Base-by-base conservation (phyloP, 2,329 filamentous ascomycete genomes). In the Cladophialophora psammophila region DNA sequence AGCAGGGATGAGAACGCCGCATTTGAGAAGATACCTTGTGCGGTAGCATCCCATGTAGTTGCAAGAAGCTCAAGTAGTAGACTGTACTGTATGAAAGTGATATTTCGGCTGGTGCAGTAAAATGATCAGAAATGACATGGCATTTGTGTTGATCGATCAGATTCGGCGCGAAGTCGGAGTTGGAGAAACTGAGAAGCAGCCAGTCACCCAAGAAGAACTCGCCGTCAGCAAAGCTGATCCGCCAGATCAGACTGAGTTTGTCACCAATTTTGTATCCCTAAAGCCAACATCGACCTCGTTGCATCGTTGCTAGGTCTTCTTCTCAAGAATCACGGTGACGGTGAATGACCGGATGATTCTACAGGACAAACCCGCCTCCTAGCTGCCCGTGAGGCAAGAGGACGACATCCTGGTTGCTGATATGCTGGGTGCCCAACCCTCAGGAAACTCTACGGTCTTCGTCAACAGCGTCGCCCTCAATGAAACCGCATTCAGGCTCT, bases 401-500 rank as follows among this genome's bases (percentile, higher is more conserved):
- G 9, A 31, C 18, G 45, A 50, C 26, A 2, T 18, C 35, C 6
- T 13, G 3, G 13, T 42, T 15, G 55, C 26, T 35, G 35, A 38
- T 31, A 58, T 58, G 55, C 55, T 31, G 35, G 38, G 34, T 58
- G 36, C 26, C 36, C 45, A 20, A 32, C 15, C 10, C 32, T 45
- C 45, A 10, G 5, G 32, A 6, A 48, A 65, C 36, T 15, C 26
- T 3, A 61, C 31, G 1, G 87, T 85, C 3, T 60, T 89, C 48
- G 85, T 93, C 73, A 84, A 83, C 66, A 84, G 83, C 71, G 78
- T 86, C 18, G 88, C 91, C 75, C 89, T 89, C 81, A 92, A 92
- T 76, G 80, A 86, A 58, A 90, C 89, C 3, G 86, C 87, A 5
- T 81, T 93, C 64, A 75, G 85, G 50, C 74, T 85, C 72, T 91